A percentile compares a stretch with the other conserved stretches of the same genome.
These are phyloP conservation scores for Dalechampia spathulata DNA, from an alignment of 441 rosid genomes.

Conservation along the genomic window DNA sequence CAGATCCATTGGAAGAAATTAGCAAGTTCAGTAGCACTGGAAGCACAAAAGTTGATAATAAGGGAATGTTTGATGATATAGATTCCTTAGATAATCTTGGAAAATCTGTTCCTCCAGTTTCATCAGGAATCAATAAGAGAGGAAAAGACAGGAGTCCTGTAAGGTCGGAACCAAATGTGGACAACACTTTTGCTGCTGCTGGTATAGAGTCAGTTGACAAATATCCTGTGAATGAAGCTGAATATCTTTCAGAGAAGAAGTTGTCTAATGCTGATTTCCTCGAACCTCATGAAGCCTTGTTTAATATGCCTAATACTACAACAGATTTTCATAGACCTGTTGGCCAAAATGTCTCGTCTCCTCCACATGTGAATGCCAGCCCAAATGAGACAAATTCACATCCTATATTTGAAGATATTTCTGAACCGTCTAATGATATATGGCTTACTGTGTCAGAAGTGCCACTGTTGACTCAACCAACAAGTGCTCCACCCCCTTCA, in stretches of 20 bases:
- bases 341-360: conserved; percentile 36
- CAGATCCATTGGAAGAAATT: conserved; percentile 54
- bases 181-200: conserved; percentile 30
- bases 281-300: conserved; percentile 35
- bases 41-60: conserved; percentile 33
- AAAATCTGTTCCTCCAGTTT: conserved; percentile 39
- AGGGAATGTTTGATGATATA: conserved; percentile 51
- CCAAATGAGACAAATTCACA: conserved; percentile 36
- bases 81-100: conserved; percentile 62
- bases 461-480: conserved; percentile 79
- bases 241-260: conserved; percentile 30
- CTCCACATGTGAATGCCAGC: conserved; percentile 30
- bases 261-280: conserved; percentile 30
- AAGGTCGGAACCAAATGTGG: conserved; percentile 30
- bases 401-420: conserved; percentile 37
- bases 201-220: conserved; percentile 37
- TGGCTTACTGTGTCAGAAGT: conserved; percentile 96
- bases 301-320: conserved; percentile 39
- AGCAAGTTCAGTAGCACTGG: conserved; percentile 41
- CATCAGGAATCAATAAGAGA: conserved; percentile 35
- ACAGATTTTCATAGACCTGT: conserved; percentile 27
- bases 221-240: conserved; percentile 32
- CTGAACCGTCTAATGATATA: conserved; percentile 53
- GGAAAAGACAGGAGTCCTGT: conserved; percentile 38
- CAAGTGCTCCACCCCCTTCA: conserved; percentile 80